These are phyloP conservation scores for Lablab purpureus DNA, from an alignment of 306 rosid species.

Conservation along the genomic window DNA sequence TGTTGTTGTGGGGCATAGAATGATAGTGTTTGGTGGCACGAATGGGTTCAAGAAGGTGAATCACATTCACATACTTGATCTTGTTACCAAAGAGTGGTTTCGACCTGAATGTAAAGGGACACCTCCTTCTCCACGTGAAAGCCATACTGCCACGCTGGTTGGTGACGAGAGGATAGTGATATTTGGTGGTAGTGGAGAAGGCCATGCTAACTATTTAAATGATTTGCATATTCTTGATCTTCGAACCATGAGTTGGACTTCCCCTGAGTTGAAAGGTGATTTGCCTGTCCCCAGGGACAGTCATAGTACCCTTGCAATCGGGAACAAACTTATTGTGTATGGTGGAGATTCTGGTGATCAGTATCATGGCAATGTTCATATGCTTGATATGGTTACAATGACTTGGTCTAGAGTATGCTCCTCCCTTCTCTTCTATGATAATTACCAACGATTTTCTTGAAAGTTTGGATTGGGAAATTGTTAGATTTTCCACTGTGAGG, in stretches of 20 bases:
- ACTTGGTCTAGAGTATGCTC: constrained; percentile 77
- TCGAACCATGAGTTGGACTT: constrained; percentile 74
- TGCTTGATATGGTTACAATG: constrained; percentile 73
- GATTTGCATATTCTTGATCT: constrained; percentile 79
- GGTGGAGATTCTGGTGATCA: constrained; percentile 89
- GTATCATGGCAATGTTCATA: constrained; percentile 70
- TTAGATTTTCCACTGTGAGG: neutral
- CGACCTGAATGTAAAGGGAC: constrained; percentile 68
- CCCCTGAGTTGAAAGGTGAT: constrained; percentile 71
- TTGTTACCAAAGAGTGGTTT: constrained; percentile 65
- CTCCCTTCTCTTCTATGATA: constrained; percentile 4
- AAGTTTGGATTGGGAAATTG: neutral
- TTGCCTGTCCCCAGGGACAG: constrained; percentile 84
- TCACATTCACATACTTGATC: constrained; percentile 72
- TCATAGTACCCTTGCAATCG: constrained; percentile 69
- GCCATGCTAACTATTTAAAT: constrained; percentile 70
- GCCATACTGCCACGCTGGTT: constrained; percentile 75
- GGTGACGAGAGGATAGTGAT: constrained; percentile 66
- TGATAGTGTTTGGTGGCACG: constrained; percentile 90
- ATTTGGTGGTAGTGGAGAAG: constrained; percentile 94
- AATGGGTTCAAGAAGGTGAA: constrained; percentile 82
- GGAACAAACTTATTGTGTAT: constrained; percentile 74
- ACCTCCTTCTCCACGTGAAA: constrained; percentile 86
- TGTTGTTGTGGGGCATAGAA: constrained; percentile 61
- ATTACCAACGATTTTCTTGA: neutral